phyloP scores from a whole-genome alignment of 306 rosid species.

The Luffa acutangula region DNA sequence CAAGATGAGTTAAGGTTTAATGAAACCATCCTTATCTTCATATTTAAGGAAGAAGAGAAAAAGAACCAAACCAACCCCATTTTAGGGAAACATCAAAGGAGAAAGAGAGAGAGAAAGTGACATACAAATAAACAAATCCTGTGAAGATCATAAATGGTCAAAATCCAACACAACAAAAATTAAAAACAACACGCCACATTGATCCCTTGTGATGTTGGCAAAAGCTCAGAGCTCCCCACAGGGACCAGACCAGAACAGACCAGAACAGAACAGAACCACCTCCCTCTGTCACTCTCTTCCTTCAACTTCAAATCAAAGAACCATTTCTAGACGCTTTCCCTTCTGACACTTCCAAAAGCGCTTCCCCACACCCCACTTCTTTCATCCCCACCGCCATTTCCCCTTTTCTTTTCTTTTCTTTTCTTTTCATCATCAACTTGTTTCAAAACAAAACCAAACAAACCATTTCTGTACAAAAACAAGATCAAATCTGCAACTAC shows the following conservation, averaged over 20 bases:
- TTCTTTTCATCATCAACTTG: not conserved
- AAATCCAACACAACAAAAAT: not conserved
- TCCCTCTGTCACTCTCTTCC: not conserved
- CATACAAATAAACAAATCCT: not conserved
- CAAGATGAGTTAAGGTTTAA: too few relatives aligned
- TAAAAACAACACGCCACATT: not conserved
- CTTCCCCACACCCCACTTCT: not conserved
- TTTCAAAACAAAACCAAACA: not conserved
- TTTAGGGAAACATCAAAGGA: not conserved
- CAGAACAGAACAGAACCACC: not conserved
- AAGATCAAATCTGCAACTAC: not conserved
- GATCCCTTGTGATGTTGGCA: not conserved
- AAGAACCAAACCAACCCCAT: too few relatives aligned
- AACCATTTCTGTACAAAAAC: not conserved
- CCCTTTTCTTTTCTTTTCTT: not conserved
- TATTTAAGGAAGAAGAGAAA: too few relatives aligned
- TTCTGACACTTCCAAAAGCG: slow-evolving; percentile 2
- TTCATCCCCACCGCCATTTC: not conserved
- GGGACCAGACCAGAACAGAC: too few relatives aligned
- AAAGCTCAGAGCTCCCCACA: not conserved
- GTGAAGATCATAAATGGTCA: not conserved
- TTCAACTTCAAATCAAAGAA: not conserved
- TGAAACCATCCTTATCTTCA: too few relatives aligned
- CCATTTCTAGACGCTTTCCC: slow-evolving; percentile 10
- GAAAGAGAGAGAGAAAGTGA: not conserved